Conservation (phyloP, 129 eudicot species). For the Flaveria ramosissima region DNA sequence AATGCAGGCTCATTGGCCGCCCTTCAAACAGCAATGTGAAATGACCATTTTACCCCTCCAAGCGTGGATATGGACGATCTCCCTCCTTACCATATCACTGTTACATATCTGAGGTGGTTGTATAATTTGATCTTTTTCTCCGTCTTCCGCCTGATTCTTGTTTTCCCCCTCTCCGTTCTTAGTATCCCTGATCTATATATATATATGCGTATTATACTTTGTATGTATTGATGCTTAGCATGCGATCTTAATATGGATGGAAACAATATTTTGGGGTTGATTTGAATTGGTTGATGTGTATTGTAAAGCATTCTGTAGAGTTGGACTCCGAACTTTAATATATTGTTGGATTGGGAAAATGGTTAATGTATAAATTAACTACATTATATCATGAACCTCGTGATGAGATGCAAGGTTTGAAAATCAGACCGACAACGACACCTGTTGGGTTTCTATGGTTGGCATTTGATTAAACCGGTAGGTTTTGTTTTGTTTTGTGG, state of each 20-base stretch:
- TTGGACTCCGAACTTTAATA: slow-evolving; percentile 18
- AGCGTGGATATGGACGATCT: not conserved
- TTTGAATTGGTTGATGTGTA: slow-evolving; percentile 43
- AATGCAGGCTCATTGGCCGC: slow-evolving; percentile 91
- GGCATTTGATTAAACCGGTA: no score
- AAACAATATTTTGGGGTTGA: slow-evolving; percentile 36
- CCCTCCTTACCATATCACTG: slow-evolving; percentile 16
- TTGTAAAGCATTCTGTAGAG: slow-evolving; percentile 42
- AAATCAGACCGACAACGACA: no score
- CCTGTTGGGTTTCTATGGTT: no score
- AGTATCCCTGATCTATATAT: slow-evolving; percentile 12
- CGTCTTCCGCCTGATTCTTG: slow-evolving; percentile 20
- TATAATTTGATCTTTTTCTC: slow-evolving; percentile 31
- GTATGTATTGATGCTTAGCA: slow-evolving; percentile 39
- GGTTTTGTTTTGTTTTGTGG: no score
- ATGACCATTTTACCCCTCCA: slow-evolving; percentile 35
- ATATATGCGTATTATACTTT: slow-evolving; percentile 20
- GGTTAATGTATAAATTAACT: not conserved
- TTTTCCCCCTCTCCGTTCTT: not conserved
- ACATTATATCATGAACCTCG: no score
- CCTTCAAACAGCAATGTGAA: slow-evolving; percentile 45
- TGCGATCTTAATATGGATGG: slow-evolving; percentile 37
- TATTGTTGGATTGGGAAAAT: slow-evolving; percentile 12
- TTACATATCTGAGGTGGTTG: slow-evolving; percentile 39
- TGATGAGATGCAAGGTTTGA: no score